Percentiles rank a stretch among this genome's conserved stretches.
Evolutionary conservation across 495 filamentous ascomycete species (phyloP).

Genomic region (Xylaria longipes): DNA sequence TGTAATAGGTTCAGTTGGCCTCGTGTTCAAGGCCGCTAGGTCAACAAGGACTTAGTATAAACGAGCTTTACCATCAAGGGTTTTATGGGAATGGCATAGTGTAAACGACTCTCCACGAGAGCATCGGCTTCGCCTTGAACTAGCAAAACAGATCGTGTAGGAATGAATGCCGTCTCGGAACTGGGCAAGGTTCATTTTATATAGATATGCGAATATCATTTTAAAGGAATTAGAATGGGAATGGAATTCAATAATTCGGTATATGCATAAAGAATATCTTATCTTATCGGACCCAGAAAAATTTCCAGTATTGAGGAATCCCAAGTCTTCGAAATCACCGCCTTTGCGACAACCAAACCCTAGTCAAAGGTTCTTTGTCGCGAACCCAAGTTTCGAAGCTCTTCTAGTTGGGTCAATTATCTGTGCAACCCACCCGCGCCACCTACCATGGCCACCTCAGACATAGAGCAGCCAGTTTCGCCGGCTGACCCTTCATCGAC

Average conservation of each 20-base stretch:
- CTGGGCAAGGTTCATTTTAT: background rate
- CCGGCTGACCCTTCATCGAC: conserved; percentile 14
- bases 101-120: no score
- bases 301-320: conserved; percentile 30
- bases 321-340: conserved; percentile 9
- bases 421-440: background rate
- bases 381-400: background rate
- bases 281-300: conserved; percentile 42
- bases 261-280: conserved; percentile 11
- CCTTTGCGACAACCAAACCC: conserved; percentile 10
- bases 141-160: no score
- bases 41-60: no score
- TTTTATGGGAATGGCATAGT: no score
- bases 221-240: background rate
- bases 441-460: conserved; percentile 24
- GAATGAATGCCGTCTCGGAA: no score
- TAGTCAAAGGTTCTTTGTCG: background rate
- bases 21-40: background rate
- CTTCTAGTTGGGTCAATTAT: background rate
- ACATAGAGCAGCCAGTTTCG: conserved; percentile 20
- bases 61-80: background rate
- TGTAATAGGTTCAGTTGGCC: background rate
- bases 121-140: no score
- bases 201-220: background rate
- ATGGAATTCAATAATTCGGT: background rate